A percentile compares a stretch with the other conserved stretches of the same genome.
phyloP scores from a whole-genome alignment of 306 rosid species.

The Quillaja saponaria region DNA sequence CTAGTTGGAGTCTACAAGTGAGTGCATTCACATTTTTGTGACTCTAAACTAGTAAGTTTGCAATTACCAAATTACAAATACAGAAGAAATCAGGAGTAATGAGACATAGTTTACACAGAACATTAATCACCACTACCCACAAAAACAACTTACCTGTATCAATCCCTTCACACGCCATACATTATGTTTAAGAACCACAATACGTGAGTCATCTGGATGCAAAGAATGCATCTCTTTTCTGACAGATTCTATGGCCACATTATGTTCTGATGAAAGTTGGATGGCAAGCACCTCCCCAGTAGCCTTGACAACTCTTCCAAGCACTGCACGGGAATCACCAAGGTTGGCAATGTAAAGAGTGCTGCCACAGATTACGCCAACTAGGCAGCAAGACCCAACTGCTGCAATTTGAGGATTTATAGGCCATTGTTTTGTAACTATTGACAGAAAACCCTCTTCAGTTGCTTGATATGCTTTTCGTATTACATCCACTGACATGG shows the following conservation, averaged over 20 bases:
- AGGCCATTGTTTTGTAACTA: slow-evolving; percentile 82
- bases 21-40: neutral
- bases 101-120: neutral
- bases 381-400: slow-evolving; percentile 93
- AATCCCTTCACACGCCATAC: slow-evolving; percentile 99
- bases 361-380: slow-evolving; percentile 77
- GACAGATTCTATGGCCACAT: slow-evolving; percentile 80
- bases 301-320: slow-evolving; percentile 70
- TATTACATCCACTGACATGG: slow-evolving; percentile 83
- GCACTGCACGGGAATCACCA: slow-evolving; percentile 96
- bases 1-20: slow-evolving; percentile 5
- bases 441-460: slow-evolving; percentile 80
- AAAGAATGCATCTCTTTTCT: slow-evolving; percentile 87
- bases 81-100: slow-evolving; percentile 3
- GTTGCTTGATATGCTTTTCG: slow-evolving; percentile 92
- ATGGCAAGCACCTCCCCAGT: slow-evolving; percentile 82
- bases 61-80: slow-evolving; percentile 9
- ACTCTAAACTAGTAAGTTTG: neutral
- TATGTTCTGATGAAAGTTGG: slow-evolving; percentile 89
- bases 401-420: slow-evolving; percentile 88
- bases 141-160: slow-evolving; percentile 65
- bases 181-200: slow-evolving; percentile 87
- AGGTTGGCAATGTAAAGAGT: slow-evolving; percentile 80
- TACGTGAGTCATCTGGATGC: slow-evolving; percentile 82
- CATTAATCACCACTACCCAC: neutral